Percentiles rank a stretch among this genome's conserved stretches.
These are phyloP conservation scores for Russula griseocarnosa DNA, from an alignment of 768 basidiomycete species.

Conservation along the genomic window DNA sequence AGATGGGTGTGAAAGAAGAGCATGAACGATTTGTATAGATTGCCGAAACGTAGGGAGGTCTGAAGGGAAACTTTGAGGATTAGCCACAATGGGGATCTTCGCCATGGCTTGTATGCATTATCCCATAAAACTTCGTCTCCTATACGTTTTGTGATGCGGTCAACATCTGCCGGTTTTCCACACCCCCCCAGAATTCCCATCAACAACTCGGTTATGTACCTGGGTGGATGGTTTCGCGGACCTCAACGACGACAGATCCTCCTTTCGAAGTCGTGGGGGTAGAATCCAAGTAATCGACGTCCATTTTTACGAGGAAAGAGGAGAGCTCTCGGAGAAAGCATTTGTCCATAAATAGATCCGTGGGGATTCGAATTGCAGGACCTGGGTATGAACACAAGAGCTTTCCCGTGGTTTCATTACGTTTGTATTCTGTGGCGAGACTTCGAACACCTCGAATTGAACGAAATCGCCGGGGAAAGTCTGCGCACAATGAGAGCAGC, in stretches of 20 bases:
- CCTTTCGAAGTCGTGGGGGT: slow-evolving; percentile 38
- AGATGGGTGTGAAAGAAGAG: slow-evolving; percentile 6
- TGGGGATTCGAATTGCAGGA: slow-evolving; percentile 40
- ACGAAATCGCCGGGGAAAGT: not conserved
- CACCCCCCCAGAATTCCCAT: slow-evolving; percentile 43
- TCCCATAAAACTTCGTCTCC: slow-evolving; percentile 47
- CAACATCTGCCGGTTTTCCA: slow-evolving; percentile 33
- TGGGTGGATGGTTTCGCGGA: slow-evolving; percentile 40
- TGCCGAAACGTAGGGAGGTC: slow-evolving; percentile 26
- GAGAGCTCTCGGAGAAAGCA: slow-evolving; percentile 38
- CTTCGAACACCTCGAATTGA: slow-evolving; percentile 42
- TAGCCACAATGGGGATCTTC: slow-evolving; percentile 42
- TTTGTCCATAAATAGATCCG: slow-evolving; percentile 31
- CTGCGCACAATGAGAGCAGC: slow-evolving; percentile 9
- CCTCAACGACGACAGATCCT: slow-evolving; percentile 31
- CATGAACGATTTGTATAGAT: slow-evolving; percentile 4
- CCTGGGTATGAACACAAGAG: slow-evolving; percentile 46
- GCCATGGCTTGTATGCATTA: slow-evolving; percentile 30
- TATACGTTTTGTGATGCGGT: slow-evolving; percentile 40
- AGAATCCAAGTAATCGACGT: slow-evolving; percentile 35
- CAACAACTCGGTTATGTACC: slow-evolving; percentile 48
- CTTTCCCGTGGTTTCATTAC: slow-evolving; percentile 43
- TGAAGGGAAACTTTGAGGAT: slow-evolving; percentile 44
- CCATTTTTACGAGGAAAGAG: slow-evolving; percentile 40
- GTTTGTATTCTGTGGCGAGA: slow-evolving; percentile 36